Conservation (phyloP, 768 basidiomycete genomes). For the Hygrocybe coccinea region DNA sequence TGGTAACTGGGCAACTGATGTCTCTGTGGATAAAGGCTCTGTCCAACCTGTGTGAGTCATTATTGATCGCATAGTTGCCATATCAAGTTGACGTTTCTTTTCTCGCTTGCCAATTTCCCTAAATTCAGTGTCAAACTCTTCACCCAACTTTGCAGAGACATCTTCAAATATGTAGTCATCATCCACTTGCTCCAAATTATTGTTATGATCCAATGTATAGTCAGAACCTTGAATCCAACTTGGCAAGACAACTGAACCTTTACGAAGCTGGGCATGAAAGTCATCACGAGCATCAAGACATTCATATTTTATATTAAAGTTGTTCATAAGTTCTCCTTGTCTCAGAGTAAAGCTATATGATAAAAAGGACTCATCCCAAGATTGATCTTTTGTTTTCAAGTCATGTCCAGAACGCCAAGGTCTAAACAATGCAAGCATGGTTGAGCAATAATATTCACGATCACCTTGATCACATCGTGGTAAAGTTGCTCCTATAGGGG, state of each 20-base stretch:
- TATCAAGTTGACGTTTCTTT: not conserved
- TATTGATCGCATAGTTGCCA: not conserved
- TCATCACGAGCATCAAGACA: conserved; percentile 28
- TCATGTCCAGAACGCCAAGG: conserved; percentile 28
- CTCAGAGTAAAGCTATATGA: conserved; percentile 11
- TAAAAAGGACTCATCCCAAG: conserved; percentile 26
- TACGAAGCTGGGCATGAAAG: not conserved
- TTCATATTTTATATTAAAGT: conserved; percentile 33
- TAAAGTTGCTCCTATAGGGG: conserved; percentile 28
- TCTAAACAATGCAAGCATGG: conserved; percentile 30
- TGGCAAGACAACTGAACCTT: too few relatives aligned
- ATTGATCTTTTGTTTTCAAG: conserved; percentile 13
- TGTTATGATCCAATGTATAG: too few relatives aligned
- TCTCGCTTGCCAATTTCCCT: not conserved
- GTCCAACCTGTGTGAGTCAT: conserved; percentile 2
- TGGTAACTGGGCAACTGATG: not conserved
- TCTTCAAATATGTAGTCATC: too few relatives aligned
- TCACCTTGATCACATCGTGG: conserved; percentile 30
- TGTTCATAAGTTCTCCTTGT: conserved; percentile 20
- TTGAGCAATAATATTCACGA: conserved; percentile 27
- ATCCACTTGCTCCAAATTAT: too few relatives aligned
- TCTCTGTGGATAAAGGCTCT: too few relatives aligned
- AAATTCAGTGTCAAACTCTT: not conserved
- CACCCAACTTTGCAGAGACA: not conserved
- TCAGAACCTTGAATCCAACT: too few relatives aligned